A percentile compares a stretch with the other conserved stretches of the same genome.
Conservation (phyloP, 140 eudicot genomes). For the Anethum foeniculum region DNA sequence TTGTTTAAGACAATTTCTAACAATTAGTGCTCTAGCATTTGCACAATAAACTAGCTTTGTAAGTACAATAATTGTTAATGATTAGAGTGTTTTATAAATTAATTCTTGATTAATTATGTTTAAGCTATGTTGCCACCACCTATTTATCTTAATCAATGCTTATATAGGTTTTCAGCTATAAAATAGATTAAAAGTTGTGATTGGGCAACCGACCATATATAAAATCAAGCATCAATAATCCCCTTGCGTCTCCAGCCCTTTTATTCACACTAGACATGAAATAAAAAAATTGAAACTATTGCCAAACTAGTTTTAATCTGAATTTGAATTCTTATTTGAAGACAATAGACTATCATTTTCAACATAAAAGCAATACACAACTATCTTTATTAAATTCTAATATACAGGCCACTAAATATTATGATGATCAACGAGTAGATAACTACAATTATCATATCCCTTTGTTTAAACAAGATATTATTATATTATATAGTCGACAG, state of each 20-base stretch:
- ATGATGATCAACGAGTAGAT: neutral
- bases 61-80: neutral
- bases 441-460: neutral
- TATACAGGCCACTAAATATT: neutral
- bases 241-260: neutral
- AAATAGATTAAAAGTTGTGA: neutral
- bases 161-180: neutral
- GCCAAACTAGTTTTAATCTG: neutral
- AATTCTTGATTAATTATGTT: neutral
- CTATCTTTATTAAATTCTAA: neutral
- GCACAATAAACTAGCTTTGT: neutral
- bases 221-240: neutral
- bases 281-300: neutral
- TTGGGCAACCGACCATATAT: neutral
- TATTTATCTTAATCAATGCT: neutral
- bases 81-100: neutral
- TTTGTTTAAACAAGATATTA: neutral
- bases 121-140: neutral
- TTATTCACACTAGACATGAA: neutral
- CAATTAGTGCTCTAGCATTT: no score
- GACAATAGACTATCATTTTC: neutral
- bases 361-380: neutral
- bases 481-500: neutral
- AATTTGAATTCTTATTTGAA: neutral
- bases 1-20: no score